Evolutionary conservation across 352 stramenopile species (phyloP).

Genomic region (Pythium graminicola): DNA sequence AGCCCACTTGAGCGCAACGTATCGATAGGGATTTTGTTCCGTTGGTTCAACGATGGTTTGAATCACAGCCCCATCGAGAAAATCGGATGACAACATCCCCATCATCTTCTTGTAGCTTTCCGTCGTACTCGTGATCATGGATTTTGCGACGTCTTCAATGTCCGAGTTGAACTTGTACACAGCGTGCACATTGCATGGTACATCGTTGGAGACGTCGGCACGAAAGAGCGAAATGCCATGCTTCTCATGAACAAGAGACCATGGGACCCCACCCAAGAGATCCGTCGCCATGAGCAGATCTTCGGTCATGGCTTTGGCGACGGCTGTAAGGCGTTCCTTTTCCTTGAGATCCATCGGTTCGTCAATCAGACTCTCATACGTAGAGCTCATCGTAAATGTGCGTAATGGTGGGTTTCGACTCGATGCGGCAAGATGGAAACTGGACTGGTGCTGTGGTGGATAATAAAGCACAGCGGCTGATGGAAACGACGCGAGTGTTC

Average conservation of each 20-base stretch:
- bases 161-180: slow-evolving; percentile 74
- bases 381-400: slow-evolving; percentile 5
- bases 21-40: slow-evolving; percentile 54
- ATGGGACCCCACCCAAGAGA: slow-evolving; percentile 61
- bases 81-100: slow-evolving; percentile 75
- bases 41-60: slow-evolving; percentile 75
- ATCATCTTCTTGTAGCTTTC: slow-evolving; percentile 83
- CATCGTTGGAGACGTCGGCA: slow-evolving; percentile 45
- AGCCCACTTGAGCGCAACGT: slow-evolving; percentile 81
- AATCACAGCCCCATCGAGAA: slow-evolving; percentile 74
- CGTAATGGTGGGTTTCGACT: background rate
- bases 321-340: slow-evolving; percentile 56
- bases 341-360: slow-evolving; percentile 48
- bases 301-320: slow-evolving; percentile 79
- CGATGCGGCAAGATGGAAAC: slow-evolving; percentile 2
- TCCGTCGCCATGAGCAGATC: slow-evolving; percentile 69
- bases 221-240: slow-evolving; percentile 81
- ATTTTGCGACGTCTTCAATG: slow-evolving; percentile 78
- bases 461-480: no score
- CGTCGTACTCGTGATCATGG: slow-evolving; percentile 75
- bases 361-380: slow-evolving; percentile 1
- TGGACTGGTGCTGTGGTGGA: background rate
- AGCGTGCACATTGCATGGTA: slow-evolving; percentile 82
- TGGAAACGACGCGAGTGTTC: background rate
- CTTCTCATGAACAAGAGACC: slow-evolving; percentile 72